A percentile compares a stretch with the other conserved stretches of the same genome.
phyloP scores from a whole-genome alignment of 129 eudicot species.

The Lonicera japonica region DNA sequence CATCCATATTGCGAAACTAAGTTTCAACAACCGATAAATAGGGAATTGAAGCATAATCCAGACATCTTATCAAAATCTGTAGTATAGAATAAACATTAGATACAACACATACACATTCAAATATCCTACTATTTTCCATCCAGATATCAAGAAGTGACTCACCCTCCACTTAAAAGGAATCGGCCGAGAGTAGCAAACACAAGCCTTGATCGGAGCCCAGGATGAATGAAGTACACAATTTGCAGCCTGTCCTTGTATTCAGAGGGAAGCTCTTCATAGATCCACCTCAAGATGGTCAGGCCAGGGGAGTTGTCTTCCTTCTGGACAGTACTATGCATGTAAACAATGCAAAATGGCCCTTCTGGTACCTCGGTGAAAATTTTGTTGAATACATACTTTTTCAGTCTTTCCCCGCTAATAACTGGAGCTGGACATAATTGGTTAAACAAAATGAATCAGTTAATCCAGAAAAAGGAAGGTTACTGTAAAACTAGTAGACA shows the following conservation, averaged over 20 bases:
- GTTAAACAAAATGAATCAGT: neutral
- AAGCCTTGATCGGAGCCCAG: constrained; percentile 85
- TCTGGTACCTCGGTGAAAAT: constrained; percentile 66
- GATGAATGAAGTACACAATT: constrained; percentile 87
- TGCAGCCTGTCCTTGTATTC: constrained; percentile 83
- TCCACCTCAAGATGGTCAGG: constrained; percentile 81
- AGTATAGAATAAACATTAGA: too few species aligned
- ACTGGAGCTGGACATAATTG: constrained; percentile 58
- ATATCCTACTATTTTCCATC: too few species aligned
- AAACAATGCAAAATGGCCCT: constrained; percentile 75
- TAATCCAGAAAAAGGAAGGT: neutral
- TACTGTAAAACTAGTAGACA: neutral
- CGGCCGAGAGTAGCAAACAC: constrained; percentile 91
- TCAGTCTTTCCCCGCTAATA: constrained; percentile 64
- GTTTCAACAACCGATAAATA: too few species aligned
- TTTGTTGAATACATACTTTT: constrained; percentile 68
- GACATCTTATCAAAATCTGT: too few species aligned
- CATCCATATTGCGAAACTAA: too few species aligned
- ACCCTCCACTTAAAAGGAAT: constrained; percentile 84
- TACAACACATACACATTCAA: too few species aligned
- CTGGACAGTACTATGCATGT: constrained; percentile 78
- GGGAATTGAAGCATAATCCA: too few species aligned
- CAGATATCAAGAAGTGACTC: constrained; percentile 15
- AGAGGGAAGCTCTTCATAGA: constrained; percentile 83
- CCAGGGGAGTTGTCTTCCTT: constrained; percentile 91